Base-by-base conservation (phyloP, 306 rosid species). In the Prunus mira region DNA sequence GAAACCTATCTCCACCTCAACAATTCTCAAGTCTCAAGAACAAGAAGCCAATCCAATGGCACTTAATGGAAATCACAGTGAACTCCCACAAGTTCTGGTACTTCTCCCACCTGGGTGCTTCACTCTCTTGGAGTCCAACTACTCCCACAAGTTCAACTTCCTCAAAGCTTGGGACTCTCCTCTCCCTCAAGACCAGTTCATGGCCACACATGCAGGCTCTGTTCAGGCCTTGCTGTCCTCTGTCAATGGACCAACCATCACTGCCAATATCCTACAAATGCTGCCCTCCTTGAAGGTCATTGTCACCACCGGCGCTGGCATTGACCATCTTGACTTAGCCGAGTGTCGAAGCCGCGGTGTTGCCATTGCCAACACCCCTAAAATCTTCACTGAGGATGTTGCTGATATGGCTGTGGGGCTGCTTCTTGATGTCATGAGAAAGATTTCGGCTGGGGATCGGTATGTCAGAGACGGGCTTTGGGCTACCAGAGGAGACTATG, bases 381-480 rank as follows among this genome's bases (percentile, higher is more conserved):
- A 57, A 65, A 2, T 76, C 4, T 87, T 51, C 38, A 80, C 90
- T 1, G 86, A 77, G 25, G 90, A 89, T 38, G 93, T 81, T 1
- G 91, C 91, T 1, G 90, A 89, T 52, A 13, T 78, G 73, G 90
- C 89, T 0, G 81, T 89, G 3, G 93, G 82, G 7, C 73, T 91
- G 80, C 46, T 87, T 41, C 72, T 89, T 18, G 89, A 89, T 4
- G 91, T 87, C 3, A 47, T 77, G 1, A 75, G 86, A 46, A 86
- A 78, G 60, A 60, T 91, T 5, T 79, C 89, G 0, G 81, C 75
- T 0, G 80, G 75, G 0, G 81, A 88, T 63, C 83, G 86, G 11
- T 80, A 32, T 56, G 68, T 85, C 8, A 79, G 83, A 65, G 56
- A 46, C 5, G 74, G 80, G 13, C 3, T 69, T 71, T 81, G 67